These are phyloP conservation scores for Pythium sukuiense DNA, from an alignment of 352 stramenopile genomes.

Conservation along the genomic window DNA sequence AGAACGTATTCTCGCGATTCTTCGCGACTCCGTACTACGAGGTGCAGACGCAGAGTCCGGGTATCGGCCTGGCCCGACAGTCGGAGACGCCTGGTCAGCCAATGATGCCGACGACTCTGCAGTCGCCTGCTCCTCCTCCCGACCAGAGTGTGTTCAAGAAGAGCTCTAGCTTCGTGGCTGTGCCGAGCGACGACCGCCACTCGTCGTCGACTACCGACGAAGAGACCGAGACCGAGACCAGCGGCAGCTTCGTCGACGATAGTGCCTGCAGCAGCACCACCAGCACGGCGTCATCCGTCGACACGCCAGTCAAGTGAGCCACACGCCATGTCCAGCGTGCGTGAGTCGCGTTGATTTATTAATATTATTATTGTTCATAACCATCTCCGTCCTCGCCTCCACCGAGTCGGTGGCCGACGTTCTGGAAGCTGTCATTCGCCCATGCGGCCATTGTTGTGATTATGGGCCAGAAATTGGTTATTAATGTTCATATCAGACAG, in stretches of 20 bases:
- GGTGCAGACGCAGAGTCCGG: slow-evolving; percentile 73
- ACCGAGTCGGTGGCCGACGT: no score
- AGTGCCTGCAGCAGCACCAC: slow-evolving; percentile 40
- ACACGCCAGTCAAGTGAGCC: slow-evolving; percentile 26
- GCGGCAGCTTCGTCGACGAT: slow-evolving; percentile 36
- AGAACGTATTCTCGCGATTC: slow-evolving; percentile 50
- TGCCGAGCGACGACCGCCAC: slow-evolving; percentile 31
- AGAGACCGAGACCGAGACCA: slow-evolving; percentile 32
- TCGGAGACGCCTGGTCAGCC: slow-evolving; percentile 71
- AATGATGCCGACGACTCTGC: slow-evolving; percentile 43
- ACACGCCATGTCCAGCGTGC: background rate
- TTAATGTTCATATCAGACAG: background rate
- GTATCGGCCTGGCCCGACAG: slow-evolving; percentile 49
- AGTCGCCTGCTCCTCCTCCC: slow-evolving; percentile 54
- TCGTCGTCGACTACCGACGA: slow-evolving; percentile 45
- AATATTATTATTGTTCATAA: slow-evolving; percentile 29
- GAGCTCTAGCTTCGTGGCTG: slow-evolving; percentile 36
- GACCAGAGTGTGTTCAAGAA: slow-evolving; percentile 31
- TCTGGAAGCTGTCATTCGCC: no score
- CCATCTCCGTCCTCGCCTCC: background rate
- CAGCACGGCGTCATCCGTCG: slow-evolving; percentile 34
- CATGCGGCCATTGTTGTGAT: no score
- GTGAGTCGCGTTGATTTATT: slow-evolving; percentile 23
- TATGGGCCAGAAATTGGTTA: background rate
- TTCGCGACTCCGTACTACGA: slow-evolving; percentile 79